These are phyloP conservation scores for Talaromyces sp. DNA, from an alignment of 2,329 filamentous ascomycete genomes.

Conservation along the genomic window DNA sequence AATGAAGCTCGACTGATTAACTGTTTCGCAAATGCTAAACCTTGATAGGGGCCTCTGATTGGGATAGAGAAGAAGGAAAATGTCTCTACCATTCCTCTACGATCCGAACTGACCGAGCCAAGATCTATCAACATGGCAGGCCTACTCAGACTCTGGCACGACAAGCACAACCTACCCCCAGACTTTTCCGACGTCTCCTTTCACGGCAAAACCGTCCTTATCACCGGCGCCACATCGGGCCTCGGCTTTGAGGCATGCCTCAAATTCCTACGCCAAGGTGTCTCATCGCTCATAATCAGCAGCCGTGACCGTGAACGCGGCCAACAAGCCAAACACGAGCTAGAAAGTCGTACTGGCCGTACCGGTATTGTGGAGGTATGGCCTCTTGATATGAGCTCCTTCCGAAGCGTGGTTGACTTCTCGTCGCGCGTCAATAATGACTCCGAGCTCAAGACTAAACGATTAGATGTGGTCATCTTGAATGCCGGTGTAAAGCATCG, in stretches of 20 bases:
- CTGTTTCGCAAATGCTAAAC: too few species aligned
- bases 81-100: not conserved
- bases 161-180: slow-evolving; percentile 26
- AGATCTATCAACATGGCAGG: slow-evolving; percentile 3
- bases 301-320: slow-evolving; percentile 43
- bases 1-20: not conserved
- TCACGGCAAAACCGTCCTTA: slow-evolving; percentile 43
- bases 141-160: slow-evolving; percentile 9
- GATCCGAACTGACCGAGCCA: not conserved
- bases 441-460: slow-evolving; percentile 25
- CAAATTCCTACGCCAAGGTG: slow-evolving; percentile 43
- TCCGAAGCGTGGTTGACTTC: slow-evolving; percentile 43
- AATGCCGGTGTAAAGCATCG: slow-evolving; percentile 43
- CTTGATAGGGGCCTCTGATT: too few species aligned
- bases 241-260: slow-evolving; percentile 48
- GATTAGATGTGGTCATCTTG: slow-evolving; percentile 43
- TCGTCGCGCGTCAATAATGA: slow-evolving; percentile 29
- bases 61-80: not conserved
- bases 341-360: slow-evolving; percentile 31
- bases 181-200: slow-evolving; percentile 37
- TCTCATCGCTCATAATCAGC: slow-evolving; percentile 43
- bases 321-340: slow-evolving; percentile 35
- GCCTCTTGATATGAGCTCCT: slow-evolving; percentile 45
- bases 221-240: slow-evolving; percentile 50
- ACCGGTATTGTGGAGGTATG: slow-evolving; percentile 39